phyloP scores from a whole-genome alignment of 1,139 yeast species.

The Wickerhamomyces sp. region DNA sequence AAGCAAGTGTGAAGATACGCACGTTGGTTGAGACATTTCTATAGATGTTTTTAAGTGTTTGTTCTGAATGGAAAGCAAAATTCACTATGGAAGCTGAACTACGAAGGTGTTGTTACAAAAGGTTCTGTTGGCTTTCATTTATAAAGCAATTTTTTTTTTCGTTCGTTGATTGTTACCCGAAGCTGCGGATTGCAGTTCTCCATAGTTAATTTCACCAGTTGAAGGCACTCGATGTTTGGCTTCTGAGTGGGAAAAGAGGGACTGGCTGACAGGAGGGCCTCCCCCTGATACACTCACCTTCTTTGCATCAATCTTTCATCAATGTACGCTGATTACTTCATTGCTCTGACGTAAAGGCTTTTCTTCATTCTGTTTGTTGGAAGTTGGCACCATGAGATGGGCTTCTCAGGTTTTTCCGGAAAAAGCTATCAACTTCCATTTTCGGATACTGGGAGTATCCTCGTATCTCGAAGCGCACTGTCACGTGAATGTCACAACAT shows the following conservation, averaged over 20 bases:
- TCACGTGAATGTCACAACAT: background rate
- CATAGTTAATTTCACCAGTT: background rate
- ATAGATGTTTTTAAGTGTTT: background rate
- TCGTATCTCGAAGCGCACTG: background rate
- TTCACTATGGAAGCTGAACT: background rate
- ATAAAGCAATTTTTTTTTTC: background rate
- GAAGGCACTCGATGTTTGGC: background rate
- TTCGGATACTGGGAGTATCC: background rate
- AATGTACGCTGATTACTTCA: too few species aligned
- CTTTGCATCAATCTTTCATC: too few species aligned
- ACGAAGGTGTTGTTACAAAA: background rate
- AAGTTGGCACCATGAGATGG: too few species aligned
- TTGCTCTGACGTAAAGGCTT: too few species aligned
- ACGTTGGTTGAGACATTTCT: conserved; percentile 21
- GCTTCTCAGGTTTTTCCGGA: too few species aligned
- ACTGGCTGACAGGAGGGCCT: background rate
- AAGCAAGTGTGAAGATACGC: conserved; percentile 3
- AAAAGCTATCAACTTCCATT: background rate
- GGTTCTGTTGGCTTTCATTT: background rate
- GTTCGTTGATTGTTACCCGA: conserved; percentile 1
- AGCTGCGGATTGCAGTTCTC: conserved; percentile 6
- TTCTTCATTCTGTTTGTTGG: too few species aligned
- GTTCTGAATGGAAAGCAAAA: background rate
- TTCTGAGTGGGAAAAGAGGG: background rate
- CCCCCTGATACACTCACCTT: too few species aligned